phyloP scores from a whole-genome alignment of 257 asterid species.

The Jaltomata sinuosa region DNA sequence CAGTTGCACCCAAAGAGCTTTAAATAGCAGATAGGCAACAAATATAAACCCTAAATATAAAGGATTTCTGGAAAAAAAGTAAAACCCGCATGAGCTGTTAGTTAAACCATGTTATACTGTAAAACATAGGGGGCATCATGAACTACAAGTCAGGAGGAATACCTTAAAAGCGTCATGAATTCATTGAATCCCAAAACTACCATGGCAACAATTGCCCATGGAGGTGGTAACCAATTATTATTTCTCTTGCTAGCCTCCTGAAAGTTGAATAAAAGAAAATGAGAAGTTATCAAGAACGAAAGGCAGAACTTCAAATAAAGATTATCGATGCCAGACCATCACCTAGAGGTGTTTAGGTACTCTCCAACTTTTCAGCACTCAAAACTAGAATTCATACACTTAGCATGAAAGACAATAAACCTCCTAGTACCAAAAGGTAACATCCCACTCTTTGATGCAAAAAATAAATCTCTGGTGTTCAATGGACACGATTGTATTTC shows the following conservation, averaged over 20 bases:
- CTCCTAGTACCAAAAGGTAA: neutral
- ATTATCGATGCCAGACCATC: neutral
- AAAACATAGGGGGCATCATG: neutral
- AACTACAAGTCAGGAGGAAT: neutral
- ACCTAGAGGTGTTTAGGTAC: neutral
- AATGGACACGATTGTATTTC: neutral
- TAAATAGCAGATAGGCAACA: conserved; percentile 52
- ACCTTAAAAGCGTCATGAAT: conserved; percentile 97
- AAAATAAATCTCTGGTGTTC: neutral
- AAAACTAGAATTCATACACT: neutral
- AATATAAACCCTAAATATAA: conserved; percentile 71
- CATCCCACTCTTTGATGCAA: neutral
- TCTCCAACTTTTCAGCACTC: neutral
- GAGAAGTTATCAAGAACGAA: neutral
- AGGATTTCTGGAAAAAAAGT: conserved; percentile 70
- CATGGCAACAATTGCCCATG: conserved; percentile 89
- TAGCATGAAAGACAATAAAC: neutral
- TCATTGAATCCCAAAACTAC: conserved; percentile 85
- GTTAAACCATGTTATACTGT: neutral
- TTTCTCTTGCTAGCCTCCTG: conserved; percentile 95
- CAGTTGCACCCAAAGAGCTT: conserved; percentile 97
- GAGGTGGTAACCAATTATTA: conserved; percentile 97
- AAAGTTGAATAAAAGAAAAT: conserved; percentile 8
- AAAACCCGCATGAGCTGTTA: conserved; percentile 1
- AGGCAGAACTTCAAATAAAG: neutral